phyloP scores from a whole-genome alignment of 371 early-diverging fungal species.

The Mortierella sp. region DNA sequence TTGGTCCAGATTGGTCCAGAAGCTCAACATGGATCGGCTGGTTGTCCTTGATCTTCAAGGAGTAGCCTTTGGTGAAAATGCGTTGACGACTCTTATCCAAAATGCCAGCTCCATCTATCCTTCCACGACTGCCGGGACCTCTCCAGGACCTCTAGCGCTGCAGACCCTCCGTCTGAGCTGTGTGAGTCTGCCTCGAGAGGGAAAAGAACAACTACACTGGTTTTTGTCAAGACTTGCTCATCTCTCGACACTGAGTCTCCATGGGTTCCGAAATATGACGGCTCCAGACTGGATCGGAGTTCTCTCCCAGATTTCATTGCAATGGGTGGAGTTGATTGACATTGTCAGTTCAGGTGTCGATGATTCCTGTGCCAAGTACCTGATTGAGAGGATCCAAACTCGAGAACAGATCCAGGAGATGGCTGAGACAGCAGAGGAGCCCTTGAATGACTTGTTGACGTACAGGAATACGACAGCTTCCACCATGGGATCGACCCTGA shows the following conservation, averaged over 20 bases:
- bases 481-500: not conserved
- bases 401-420: conserved; percentile 16
- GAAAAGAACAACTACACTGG: conserved; percentile 16
- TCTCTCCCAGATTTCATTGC: conserved; percentile 27
- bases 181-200: conserved; percentile 20
- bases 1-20: conserved; percentile 34
- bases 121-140: conserved; percentile 20
- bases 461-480: not conserved
- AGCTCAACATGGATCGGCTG: conserved; percentile 14
- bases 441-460: not conserved
- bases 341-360: conserved; percentile 38
- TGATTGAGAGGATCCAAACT: conserved; percentile 22
- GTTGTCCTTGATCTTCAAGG: conserved; percentile 44
- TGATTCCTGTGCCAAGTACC: conserved; percentile 28
- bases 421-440: not conserved
- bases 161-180: conserved; percentile 33
- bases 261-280: conserved; percentile 39
- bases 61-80: conserved; percentile 32
- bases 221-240: conserved; percentile 32
- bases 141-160: conserved; percentile 17
- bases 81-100: conserved; percentile 24
- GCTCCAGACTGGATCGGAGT: conserved; percentile 34
- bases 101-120: conserved; percentile 10
- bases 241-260: conserved; percentile 30
- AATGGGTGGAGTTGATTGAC: conserved; percentile 42